phyloP scores from a whole-genome alignment of 257 asterid species.

The Forsythia viridissima region DNA sequence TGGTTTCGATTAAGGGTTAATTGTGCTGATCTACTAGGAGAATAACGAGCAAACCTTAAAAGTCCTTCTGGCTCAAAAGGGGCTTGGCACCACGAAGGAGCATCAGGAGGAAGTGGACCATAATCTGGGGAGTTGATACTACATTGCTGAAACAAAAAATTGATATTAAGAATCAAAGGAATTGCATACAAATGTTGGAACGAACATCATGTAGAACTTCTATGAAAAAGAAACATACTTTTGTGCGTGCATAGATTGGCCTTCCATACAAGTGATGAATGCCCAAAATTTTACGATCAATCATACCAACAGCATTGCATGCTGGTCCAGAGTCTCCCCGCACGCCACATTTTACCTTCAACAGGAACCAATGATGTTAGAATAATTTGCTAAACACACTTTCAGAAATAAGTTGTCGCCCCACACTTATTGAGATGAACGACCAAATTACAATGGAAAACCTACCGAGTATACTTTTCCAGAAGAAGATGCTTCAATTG shows the following conservation, averaged over 20 bases:
- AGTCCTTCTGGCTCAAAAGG: slow-evolving; percentile 82
- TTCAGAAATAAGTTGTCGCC: background rate
- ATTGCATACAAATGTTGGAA: background rate
- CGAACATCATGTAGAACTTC: background rate
- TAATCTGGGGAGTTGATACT: slow-evolving; percentile 74
- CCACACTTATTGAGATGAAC: background rate
- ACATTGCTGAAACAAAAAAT: slow-evolving; percentile 51
- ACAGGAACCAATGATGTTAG: slow-evolving; percentile 24
- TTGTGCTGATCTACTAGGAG: slow-evolving; percentile 8
- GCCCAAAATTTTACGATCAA: slow-evolving; percentile 65
- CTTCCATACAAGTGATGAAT: slow-evolving; percentile 49
- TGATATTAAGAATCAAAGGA: slow-evolving; percentile 20
- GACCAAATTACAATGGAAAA: slow-evolving; percentile 5
- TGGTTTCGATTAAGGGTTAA: background rate
- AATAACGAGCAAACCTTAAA: slow-evolving; percentile 50
- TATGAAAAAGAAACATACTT: slow-evolving; percentile 28
- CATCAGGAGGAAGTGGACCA: slow-evolving; percentile 67
- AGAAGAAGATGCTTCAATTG: slow-evolving; percentile 36
- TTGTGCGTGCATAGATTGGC: slow-evolving; percentile 57
- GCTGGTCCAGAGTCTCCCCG: slow-evolving; percentile 74
- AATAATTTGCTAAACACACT: background rate
- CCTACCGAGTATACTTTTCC: slow-evolving; percentile 41
- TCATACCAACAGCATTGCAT: slow-evolving; percentile 76
- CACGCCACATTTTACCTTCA: slow-evolving; percentile 62
- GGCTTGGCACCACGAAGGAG: slow-evolving; percentile 79